Evolutionary conservation across 2,329 filamentous ascomycete species (phyloP), one percentile per base, ranked within the genome.

Genomic region (Diaporthe citri): DNA sequence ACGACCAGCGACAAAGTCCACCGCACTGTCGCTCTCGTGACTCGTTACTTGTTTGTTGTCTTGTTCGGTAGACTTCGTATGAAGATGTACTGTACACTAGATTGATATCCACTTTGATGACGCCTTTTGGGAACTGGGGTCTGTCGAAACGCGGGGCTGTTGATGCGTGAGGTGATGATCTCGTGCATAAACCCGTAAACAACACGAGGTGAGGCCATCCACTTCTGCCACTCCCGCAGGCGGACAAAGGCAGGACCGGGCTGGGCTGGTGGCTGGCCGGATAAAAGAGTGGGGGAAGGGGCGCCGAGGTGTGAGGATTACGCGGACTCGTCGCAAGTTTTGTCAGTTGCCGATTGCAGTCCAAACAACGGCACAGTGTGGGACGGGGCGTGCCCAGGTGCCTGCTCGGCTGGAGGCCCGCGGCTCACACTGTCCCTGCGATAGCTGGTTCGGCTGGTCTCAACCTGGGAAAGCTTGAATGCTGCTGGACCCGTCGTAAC

Each of bases 151-250:
- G 43, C 59, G 70, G 70, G 57, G 70, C 17, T 48, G 22, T 31
- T 62, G n/a, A 20, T 36, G 25, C 20, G 51, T 60, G 52, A 69
- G 69, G 60, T 60, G 73, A 67, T 46, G 59, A 31, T 51, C 36
- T 72, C 66, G 51, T 72, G 73, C 51, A 57, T 62, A 43, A 60
- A 56, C 56, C 28, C 48, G 57, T 74, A 62, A 31, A 62, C 57
- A 67, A 55, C 43, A 74, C 59, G 52, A 72, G 71, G 64, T 67
- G 62, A 67, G 43, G 62, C 62, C 43, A 67, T 51, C 43, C 43
- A 66, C 43, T 66, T n/a, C 10, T 51, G 46, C 12, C 39, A 66
- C 60, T 48, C 60, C 60, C 28, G 48, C 43, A 41, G 4, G 51
- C 25, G 48, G 71, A 67, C 57, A 69, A 62, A 66, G 71, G 60